Evolutionary conservation across 1,139 yeast species (phyloP), one percentile per base, ranked within the genome.

Genomic region (Lodderomyces pseudojiufengensis): DNA sequence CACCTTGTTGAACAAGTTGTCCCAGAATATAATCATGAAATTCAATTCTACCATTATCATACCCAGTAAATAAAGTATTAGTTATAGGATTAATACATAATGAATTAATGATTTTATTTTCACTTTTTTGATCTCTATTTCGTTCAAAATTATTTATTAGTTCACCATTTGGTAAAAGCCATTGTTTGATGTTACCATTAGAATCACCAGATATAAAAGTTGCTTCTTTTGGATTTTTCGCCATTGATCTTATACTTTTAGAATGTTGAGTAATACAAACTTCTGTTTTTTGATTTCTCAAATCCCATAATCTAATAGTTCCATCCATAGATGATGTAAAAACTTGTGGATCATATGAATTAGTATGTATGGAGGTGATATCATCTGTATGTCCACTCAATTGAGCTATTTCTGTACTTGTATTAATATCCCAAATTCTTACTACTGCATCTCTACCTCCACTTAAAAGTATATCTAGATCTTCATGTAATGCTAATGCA

Each of bases 381-480:
- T 94, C 84, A 27, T 77, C 74, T 43, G 78, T 74, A 57, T 94
- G 98, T 0, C 98, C 98, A 2, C 80, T 68, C 31, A 94, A 63
- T 0, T 84, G 84, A 72, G 83, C 82, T 1, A 85, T 80, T 12
- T 90, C 82, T 2, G 75, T 63, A 37, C 94, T 67, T 0, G 95
- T 77, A 40, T 98, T 70, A 40, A 92, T 81, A 58, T 94, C 99
- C 99, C 99, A 94, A 3, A 87, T 82, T 39, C 95, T 65, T 0
- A 90, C 83, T 0, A 84, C 84, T 5, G 90, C 73, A 56, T 94
- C 99, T 40, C 95, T 67, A 9, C 97, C 95, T 3, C 92, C 97
- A 3, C 95, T 84, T 12, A 84, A 84, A n/a, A 94, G 63, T 9
- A 92, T 57, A 50, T 90, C 95, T 27, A 90, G 61, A 5, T 87